Evolutionary conservation across 1,139 yeast species (phyloP), one percentile per base, ranked within the genome.

Genomic region (Yamadazyma membranifaciens): DNA sequence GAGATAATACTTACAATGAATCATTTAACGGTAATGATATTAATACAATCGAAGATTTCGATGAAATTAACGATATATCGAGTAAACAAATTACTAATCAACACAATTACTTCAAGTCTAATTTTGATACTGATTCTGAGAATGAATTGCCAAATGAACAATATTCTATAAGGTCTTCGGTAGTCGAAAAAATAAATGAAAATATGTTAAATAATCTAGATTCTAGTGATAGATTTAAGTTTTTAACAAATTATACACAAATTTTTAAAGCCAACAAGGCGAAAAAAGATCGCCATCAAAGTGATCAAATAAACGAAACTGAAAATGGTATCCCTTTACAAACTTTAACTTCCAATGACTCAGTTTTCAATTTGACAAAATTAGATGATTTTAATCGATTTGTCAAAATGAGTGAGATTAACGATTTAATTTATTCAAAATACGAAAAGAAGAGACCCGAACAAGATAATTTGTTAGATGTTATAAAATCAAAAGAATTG

Each of bases 381-480:
- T 47, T 70, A 31, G 69, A 67, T 43, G 77, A 71, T 47, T 71
- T 62, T 50, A 54, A 52, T 36, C 57, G 50, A 39, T 71, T 62
- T 45, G 60, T 68, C 9, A 63, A 62, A 42, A 65, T 65, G 54
- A 62, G 72, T 4, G 64, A 65, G 37, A 41, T 70, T 16, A 65
- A 70, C 45, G 70, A 70, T 37, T 37, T 41, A 10, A 67, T 70
- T 17, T 56, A 55, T 29, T 46, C 56, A 4, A 52, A 56, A 42
- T 36, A 34, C 34, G 48, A 33, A 13, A 40, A 40, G 38, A 44
- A 17, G 24, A 41, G 31, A 33, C 54, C 51, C 5, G 26, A 45
- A 34, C 31, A 50, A 22, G 52, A 57, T 29, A 61, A 59, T 38
- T 49, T 60, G 2, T 55, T 69, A 35, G 53, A 61, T 28, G 63